Percentiles rank a stretch among this genome's conserved stretches.
Conservation (phyloP, 176 grass and related monocot species). For the Musa itinerans region DNA sequence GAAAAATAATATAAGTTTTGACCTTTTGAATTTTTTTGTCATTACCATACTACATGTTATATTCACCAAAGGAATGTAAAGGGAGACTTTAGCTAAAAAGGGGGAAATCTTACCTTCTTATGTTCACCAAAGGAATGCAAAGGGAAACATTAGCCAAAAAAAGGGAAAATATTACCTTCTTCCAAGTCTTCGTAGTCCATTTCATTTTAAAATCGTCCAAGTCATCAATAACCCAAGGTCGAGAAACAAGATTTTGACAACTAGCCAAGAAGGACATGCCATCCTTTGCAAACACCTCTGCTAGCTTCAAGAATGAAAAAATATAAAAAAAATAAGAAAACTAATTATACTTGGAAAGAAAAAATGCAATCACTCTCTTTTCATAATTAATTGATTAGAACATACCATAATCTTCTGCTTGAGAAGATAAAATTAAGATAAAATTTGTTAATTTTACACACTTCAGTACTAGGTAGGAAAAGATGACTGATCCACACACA, state of each 20-base stretch:
- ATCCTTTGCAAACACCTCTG: conserved; percentile 98
- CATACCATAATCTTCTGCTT: conserved; percentile 3
- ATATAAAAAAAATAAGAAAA: conserved; percentile 12
- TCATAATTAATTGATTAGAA: background rate
- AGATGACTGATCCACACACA: no score
- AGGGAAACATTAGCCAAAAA: background rate
- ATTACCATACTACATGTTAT: background rate
- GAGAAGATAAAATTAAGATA: background rate
- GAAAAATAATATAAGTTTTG: background rate
- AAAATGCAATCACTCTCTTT: background rate
- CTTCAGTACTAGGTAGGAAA: no score
- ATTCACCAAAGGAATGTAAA: background rate
- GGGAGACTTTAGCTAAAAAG: background rate
- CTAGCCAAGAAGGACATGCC: conserved; percentile 93
- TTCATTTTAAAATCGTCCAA: conserved; percentile 65
- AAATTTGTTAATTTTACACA: no score
- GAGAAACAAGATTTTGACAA: conserved; percentile 82
- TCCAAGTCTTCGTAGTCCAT: conserved; percentile 77
- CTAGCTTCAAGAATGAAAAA: conserved; percentile 56
- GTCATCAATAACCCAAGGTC: conserved; percentile 95
- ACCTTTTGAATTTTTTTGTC: background rate
- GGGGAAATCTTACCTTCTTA: background rate
- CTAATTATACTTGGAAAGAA: background rate
- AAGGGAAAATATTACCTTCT: conserved; percentile 44
- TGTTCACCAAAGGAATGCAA: background rate